Evolutionary conservation across 2,329 filamentous ascomycete species (phyloP).

Genomic region (Hymenoscyphus occultus): DNA sequence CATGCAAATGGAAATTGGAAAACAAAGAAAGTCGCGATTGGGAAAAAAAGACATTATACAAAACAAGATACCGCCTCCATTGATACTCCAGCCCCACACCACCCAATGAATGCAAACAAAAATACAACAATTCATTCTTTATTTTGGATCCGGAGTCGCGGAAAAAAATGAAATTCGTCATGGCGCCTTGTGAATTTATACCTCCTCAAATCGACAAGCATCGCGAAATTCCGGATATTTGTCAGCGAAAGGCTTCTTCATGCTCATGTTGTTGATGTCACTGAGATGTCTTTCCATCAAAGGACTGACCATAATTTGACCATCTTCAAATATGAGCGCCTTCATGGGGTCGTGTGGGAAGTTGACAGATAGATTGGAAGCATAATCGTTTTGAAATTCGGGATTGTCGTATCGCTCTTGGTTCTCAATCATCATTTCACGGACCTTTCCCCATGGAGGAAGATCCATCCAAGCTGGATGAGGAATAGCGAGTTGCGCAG

Average conservation of each 20-base stretch:
- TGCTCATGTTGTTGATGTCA: conserved; percentile 31
- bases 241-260: conserved; percentile 33
- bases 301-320: conserved; percentile 26
- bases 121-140: background rate
- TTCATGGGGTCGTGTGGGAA: conserved; percentile 31
- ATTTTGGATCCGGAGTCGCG: background rate
- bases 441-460: conserved; percentile 32
- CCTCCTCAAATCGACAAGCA: conserved; percentile 32
- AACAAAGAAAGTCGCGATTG: background rate
- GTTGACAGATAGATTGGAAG: conserved; percentile 29
- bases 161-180: conserved; percentile 2
- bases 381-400: conserved; percentile 33
- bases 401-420: conserved; percentile 31
- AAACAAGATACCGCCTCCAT: background rate
- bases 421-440: conserved; percentile 31
- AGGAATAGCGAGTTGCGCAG: conserved; percentile 27
- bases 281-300: conserved; percentile 29
- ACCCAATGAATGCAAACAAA: conserved; percentile 3
- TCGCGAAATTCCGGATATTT: conserved; percentile 35
- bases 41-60: background rate
- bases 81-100: background rate
- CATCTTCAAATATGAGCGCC: conserved; percentile 30
- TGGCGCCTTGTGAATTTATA: conserved; percentile 14
- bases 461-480: conserved; percentile 36
- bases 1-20: background rate